phyloP scores from a whole-genome alignment of 192 early-diverging fungal species.

The Oehlia diaphana region DNA sequence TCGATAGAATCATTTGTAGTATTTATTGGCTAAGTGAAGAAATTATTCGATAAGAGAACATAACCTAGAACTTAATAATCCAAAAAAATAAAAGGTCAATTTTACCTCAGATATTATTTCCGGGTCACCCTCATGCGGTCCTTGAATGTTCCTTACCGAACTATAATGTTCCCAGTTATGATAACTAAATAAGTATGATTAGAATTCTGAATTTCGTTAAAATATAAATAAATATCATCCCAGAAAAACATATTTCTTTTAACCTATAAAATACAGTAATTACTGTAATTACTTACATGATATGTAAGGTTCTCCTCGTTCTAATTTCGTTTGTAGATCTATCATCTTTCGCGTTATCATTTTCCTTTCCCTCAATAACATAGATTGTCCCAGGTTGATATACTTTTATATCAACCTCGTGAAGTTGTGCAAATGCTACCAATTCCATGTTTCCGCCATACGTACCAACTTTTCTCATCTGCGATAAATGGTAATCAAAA shows the following conservation, averaged over 20 bases:
- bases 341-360: slow-evolving; percentile 14
- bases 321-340: neutral
- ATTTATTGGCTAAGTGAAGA: neutral
- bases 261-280: neutral
- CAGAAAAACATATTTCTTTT: neutral
- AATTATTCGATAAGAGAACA: neutral
- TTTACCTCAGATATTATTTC: slow-evolving; percentile 46
- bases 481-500: slow-evolving; percentile 55
- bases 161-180: slow-evolving; percentile 80
- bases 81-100: neutral
- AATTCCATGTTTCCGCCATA: slow-evolving; percentile 78
- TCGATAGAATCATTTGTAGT: neutral
- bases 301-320: slow-evolving; percentile 34
- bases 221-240: neutral
- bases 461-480: slow-evolving; percentile 60
- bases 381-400: slow-evolving; percentile 71
- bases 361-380: slow-evolving; percentile 65
- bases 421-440: slow-evolving; percentile 67
- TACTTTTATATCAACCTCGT: slow-evolving; percentile 63
- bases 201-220: neutral
- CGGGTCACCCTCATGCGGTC: slow-evolving; percentile 62
- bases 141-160: slow-evolving; percentile 66
- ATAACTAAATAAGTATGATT: slow-evolving; percentile 40
- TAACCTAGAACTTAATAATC: neutral
- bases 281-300: neutral